Percentiles rank a stretch among this genome's conserved stretches.
Conservation (phyloP, 768 basidiomycete genomes). For the Leccinum uliginosum region DNA sequence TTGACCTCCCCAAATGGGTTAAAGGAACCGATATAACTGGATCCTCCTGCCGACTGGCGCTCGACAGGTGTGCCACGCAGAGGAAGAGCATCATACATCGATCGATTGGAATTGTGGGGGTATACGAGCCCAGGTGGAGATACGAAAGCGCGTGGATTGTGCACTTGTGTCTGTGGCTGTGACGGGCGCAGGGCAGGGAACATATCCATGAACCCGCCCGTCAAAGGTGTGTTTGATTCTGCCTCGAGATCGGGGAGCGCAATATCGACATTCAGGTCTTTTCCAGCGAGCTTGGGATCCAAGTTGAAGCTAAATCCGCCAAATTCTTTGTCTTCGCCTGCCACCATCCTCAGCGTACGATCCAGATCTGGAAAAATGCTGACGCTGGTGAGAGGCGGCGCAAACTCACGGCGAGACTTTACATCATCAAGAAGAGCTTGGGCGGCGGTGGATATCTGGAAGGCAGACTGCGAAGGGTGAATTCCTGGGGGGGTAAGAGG, state of each 20-base stretch:
- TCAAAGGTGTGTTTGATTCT: constrained; percentile 51
- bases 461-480: constrained; percentile 48
- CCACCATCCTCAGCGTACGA: constrained; percentile 71
- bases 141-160: constrained; percentile 33
- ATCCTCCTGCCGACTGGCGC: constrained; percentile 41
- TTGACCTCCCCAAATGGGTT: constrained; percentile 70
- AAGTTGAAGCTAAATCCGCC: constrained; percentile 84
- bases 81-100: constrained; percentile 53
- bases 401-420: constrained; percentile 65
- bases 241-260: constrained; percentile 46
- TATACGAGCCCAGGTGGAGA: constrained; percentile 54
- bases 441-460: constrained; percentile 85
- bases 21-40: constrained; percentile 69
- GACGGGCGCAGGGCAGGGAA: constrained; percentile 58
- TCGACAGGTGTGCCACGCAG: constrained; percentile 40
- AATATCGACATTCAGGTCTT: constrained; percentile 36
- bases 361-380: constrained; percentile 90
- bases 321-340: constrained; percentile 54
- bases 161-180: constrained; percentile 17
- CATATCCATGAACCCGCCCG: constrained; percentile 62
- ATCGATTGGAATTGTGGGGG: constrained; percentile 42
- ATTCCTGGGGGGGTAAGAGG: constrained; percentile 42
- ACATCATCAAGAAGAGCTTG: constrained; percentile 83
- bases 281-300: constrained; percentile 67
- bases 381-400: constrained; percentile 34